A percentile compares a stretch with the other conserved stretches of the same genome.
Conservation (phyloP, 169 alveolate species). For the Plasmodium reichenowi region DNA sequence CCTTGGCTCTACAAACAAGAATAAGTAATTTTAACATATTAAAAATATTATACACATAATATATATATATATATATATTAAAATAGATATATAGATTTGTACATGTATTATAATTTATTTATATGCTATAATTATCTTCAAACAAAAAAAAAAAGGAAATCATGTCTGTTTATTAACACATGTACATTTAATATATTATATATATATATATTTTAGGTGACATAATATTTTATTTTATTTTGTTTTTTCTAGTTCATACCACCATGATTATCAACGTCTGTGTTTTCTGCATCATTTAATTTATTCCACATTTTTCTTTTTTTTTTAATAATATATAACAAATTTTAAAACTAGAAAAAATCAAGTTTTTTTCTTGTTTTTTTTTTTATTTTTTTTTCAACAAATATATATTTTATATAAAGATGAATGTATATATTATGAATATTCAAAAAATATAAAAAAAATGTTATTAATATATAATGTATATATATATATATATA, state of each 20-base stretch:
- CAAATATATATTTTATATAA: not conserved
- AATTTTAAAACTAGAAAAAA: too few species aligned
- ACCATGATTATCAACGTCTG: not conserved
- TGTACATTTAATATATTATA: not conserved
- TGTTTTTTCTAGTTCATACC: not conserved
- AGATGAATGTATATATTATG: too few species aligned
- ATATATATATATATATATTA: too few species aligned
- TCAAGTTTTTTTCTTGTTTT: constrained; percentile 2
- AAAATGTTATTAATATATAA: too few species aligned
- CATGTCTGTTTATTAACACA: not conserved
- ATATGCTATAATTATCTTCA: not conserved
- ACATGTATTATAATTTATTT: too few species aligned
- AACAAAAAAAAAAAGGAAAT: not conserved
- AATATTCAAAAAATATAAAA: too few species aligned
- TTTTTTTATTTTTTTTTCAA: not conserved
- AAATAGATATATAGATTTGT: too few species aligned
- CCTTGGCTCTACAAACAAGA: constrained; percentile 1
- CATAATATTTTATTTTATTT: not conserved
- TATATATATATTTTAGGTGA: not conserved
- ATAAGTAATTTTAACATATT: too few species aligned
- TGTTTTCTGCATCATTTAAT: constrained; percentile 22
- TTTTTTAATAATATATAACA: not conserved
- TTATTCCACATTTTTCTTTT: constrained; percentile 46
- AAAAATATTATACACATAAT: too few species aligned
- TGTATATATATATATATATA: too few species aligned